Evolutionary conservation across 2,329 filamentous ascomycete species (phyloP), one percentile per base, ranked within the genome.

Genomic region (Cyclaneusma minus): DNA sequence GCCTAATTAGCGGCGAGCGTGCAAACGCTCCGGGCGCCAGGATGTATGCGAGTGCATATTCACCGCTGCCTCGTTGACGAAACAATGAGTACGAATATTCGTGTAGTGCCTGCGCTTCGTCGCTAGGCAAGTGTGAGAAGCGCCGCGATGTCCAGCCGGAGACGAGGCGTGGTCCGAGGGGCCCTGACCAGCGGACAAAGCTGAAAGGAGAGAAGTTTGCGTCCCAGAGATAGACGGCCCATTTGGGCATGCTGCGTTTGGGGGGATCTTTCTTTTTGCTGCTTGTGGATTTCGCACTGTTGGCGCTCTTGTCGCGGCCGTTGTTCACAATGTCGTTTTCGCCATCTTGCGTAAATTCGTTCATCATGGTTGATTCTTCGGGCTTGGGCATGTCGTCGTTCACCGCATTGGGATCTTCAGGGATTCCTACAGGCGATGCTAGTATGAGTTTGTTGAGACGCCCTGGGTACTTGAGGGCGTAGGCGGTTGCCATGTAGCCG

Each of bases 131-230:
- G 46, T 93, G 84, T 23, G 80, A 83, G 56, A 98, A 98, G 18
- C 89, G 74, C 12, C 89, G 73, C 10, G 77, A 83, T 6, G 83
- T 94, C 89, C 89, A 98, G 31, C 84, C 85, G 0, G 84, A 94
- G 1, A 94, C 83, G 18, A 98, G 71, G 13, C 85, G 73, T 3
- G 89, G 89, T 1, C 89, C 89, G 1, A 98, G 58, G 0, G 89
- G 89, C 1, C 89, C 89, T 2, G 82, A 66, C 61, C 84, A 76
- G 32, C 89, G 79, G 9, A 98, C 71, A 25, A 98, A 60, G 37
- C 76, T 87, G 51, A 98, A 98, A 5, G 89, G 89, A 0, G 85
- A 94, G 36, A 95, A 71, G 47, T 98, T 98, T 39, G 84, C 80
- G 39, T 98, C 89, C 89, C 89, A 98, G 4, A 98, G 68, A 55